phyloP scores from a whole-genome alignment of 2,329 filamentous ascomycete species.

The Diaporthe aspalathi region DNA sequence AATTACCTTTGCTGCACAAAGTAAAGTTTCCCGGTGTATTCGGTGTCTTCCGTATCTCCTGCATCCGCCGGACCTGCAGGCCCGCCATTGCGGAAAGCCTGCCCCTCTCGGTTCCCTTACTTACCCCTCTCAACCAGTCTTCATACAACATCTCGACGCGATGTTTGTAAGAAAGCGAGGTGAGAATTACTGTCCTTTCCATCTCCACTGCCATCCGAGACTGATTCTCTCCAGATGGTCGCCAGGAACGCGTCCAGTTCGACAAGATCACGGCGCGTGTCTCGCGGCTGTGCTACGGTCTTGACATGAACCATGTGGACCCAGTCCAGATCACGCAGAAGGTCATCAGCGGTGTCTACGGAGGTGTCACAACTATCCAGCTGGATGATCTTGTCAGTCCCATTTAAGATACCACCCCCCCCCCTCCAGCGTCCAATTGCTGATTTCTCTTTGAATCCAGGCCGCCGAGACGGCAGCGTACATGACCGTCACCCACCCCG shows the following conservation, averaged over 20 bases:
- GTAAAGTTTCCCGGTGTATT: neutral
- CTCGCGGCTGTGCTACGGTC: slow-evolving; percentile 95
- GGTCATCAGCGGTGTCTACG: slow-evolving; percentile 99
- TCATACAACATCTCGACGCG: slow-evolving; percentile 46
- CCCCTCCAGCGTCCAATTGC: neutral
- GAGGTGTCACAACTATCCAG: slow-evolving; percentile 95
- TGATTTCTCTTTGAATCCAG: slow-evolving; percentile 58
- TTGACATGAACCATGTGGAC: slow-evolving; percentile 95
- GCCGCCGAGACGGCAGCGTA: slow-evolving; percentile 98
- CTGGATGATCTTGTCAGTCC: slow-evolving; percentile 90
- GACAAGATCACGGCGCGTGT: slow-evolving; percentile 99
- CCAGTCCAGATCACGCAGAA: slow-evolving; percentile 98
- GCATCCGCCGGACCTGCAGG: slow-evolving; percentile 24
- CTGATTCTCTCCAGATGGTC: slow-evolving; percentile 76
- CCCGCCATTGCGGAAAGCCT: slow-evolving; percentile 19
- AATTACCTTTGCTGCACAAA: slow-evolving; percentile 10
- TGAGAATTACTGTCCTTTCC: slow-evolving; percentile 51
- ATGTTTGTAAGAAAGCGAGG: slow-evolving; percentile 75
- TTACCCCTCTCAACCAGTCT: slow-evolving; percentile 7
- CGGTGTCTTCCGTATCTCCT: neutral
- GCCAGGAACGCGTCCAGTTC: slow-evolving; percentile 99
- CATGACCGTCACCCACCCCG: slow-evolving; percentile 99
- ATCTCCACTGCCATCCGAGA: neutral
- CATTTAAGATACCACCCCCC: neutral
- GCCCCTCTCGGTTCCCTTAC: slow-evolving; percentile 24